Evolutionary conservation across 75 land plant genomes (phyloP).

Genomic region (Pseudotsuga menziesii): DNA sequence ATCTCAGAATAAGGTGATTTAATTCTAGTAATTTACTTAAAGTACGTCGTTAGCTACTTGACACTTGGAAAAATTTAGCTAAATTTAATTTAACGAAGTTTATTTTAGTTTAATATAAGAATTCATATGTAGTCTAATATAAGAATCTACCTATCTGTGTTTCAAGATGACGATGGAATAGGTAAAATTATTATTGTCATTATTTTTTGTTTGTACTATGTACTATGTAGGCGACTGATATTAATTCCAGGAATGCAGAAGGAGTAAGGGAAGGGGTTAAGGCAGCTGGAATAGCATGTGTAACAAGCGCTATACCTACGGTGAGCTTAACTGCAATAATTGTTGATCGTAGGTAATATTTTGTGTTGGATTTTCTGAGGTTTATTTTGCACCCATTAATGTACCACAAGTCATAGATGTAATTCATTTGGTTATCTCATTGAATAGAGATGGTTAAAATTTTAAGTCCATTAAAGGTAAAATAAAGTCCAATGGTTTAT

Average conservation of each 20-base stretch:
- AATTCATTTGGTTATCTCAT: not conserved
- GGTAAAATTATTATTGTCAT: too few relatives aligned
- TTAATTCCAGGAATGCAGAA: constrained; percentile 26
- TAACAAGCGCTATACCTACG: constrained; percentile 58
- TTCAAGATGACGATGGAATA: too few relatives aligned
- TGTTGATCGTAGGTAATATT: not conserved
- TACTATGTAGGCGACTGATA: too few relatives aligned
- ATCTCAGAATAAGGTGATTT: too few relatives aligned
- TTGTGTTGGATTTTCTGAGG: not conserved
- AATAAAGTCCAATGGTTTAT: not conserved
- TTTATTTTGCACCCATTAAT: not conserved
- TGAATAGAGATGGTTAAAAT: not conserved
- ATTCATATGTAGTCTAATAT: too few relatives aligned
- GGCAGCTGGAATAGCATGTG: constrained; percentile 54
- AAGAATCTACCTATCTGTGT: too few relatives aligned
- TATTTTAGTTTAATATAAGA: too few relatives aligned
- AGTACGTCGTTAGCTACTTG: too few relatives aligned
- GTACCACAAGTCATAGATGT: not conserved
- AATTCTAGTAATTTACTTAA: too few relatives aligned
- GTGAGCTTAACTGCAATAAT: constrained; percentile 22
- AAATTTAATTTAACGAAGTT: too few relatives aligned
- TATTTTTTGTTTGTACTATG: too few relatives aligned
- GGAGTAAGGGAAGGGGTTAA: constrained; percentile 63
- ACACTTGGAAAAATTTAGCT: too few relatives aligned
- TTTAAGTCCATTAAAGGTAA: not conserved